A percentile compares a stretch with the other conserved stretches of the same genome.
phyloP scores from a whole-genome alignment of 805 yeast genomes.

The Saccharomycopsis fodiens region DNA sequence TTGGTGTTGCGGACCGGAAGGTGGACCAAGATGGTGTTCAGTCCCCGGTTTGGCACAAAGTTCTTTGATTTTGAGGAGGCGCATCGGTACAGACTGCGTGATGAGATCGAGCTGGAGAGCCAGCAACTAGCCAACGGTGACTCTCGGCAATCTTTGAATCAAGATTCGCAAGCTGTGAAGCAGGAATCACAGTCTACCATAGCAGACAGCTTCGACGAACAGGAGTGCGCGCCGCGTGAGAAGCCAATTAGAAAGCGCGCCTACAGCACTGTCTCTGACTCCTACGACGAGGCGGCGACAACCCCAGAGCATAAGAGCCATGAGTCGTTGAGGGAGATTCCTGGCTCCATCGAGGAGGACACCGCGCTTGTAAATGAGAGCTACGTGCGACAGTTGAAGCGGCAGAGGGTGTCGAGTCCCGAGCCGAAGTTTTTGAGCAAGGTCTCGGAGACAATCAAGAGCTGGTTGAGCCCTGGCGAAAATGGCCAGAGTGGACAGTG shows the following conservation, averaged over 20 bases:
- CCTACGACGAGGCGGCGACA: background rate
- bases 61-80: conserved; percentile 13
- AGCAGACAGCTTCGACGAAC: background rate
- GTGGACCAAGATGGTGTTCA: conserved; percentile 13
- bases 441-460: background rate
- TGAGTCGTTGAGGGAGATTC: background rate
- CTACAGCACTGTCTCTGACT: background rate
- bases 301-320: background rate
- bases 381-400: background rate
- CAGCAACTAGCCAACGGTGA: no score
- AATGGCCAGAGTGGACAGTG: no score
- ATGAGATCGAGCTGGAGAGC: no score
- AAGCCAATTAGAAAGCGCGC: no score
- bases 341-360: background rate
- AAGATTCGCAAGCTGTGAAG: no score
- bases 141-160: no score
- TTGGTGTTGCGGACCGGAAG: conserved; percentile 8
- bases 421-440: background rate
- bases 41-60: conserved; percentile 16
- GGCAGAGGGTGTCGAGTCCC: background rate
- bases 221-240: no score
- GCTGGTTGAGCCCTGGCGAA: background rate
- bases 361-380: background rate
- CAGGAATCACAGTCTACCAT: background rate
- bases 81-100: background rate